Base-by-base conservation (phyloP, 768 basidiomycete species). In the Leccinum variicolor region DNA sequence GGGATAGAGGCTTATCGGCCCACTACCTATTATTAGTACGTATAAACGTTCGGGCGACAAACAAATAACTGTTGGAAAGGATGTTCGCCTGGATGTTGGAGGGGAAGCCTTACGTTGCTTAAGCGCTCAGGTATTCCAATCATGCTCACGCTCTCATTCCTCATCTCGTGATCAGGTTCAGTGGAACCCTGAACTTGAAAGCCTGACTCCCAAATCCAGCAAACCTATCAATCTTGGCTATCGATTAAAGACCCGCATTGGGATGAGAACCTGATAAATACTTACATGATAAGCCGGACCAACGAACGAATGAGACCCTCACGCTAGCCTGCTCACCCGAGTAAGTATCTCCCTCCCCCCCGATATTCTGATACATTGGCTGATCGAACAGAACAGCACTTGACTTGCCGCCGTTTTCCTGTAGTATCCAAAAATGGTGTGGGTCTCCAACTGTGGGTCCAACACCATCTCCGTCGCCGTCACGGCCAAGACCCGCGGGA, bases 361-460 rank as follows among this genome's bases (percentile, higher is more conserved):
- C 10, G 4, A 19, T 5, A 43, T 43, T 43, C 19, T 11, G 41
- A 43, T 19, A 5, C n/a, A 43, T 43, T 43, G 10, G 19, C 41
- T 43, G 41, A 19, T 41, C 10, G 39, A 19, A 43, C 41, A 19
- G 41, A 43, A 43, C 41, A 43, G 9, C 4, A 6, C 9, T 41
- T 14, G 17, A 41, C 39, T 41, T 41, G 3, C 8, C 4, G 1
- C 39, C 4, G 10, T 10, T n/a, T 17, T 36, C 9, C 17, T 41
- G 39, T 41, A n/a, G 31, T 31, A 31, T 41, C 39, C 10, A 2
- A 19, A 26, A 19, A 65, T 62, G 63, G 60, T 64, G 28, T 65
- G 64, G 64, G 52, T 65, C 6, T 62, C 64, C 33, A 65, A 63
- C 21, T 62, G 55, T 9, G 19, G 26, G 2, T 5, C 2, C 8